Evolutionary conservation across 2,329 filamentous ascomycete species (phyloP), one percentile per base, ranked within the genome.

Genomic region (Aureobasidium uvarum): DNA sequence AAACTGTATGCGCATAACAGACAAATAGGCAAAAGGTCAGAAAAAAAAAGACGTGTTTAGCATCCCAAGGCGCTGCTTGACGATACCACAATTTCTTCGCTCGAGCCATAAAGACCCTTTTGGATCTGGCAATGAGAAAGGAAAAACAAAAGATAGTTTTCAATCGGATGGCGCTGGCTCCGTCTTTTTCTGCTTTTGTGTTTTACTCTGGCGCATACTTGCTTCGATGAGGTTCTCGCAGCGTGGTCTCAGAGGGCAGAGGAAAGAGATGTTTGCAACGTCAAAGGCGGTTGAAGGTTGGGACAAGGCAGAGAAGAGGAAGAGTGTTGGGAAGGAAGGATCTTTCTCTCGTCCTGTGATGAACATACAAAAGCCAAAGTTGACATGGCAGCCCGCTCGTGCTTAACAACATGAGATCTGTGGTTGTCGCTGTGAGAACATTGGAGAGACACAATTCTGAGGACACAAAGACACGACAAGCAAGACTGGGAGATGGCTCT

Each of bases 121-220:
- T 20, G 28, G 23, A 18, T n/a, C 16, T 38, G 45, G 43, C 31
- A 33, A 39, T 56, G 33, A 45, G 63, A 46, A 28, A n/a, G 18
- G 36, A 16, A 54, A 66, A 31, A 62, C 60, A 69, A 70, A 33
- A 51, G 72, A 74, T 76, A 76, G 74, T 76, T 76, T 76, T 76
- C 74, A 76, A 76, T 74, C 74, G 73, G 69, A 74, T 69, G 69
- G 66, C 70, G 69, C 48, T 74, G 69, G 74, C 73, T 74, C 71
- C 72, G 71, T 72, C 69, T 68, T 48, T 10, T 46, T 38, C n/a
- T 43, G 5, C 7, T 5, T 63, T 54, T 36, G n/a, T 20, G 7
- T 36, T 41, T 56, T 5, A 33, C 28, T 18, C 38, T 67, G 55
- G 11, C 13, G 11, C 16, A 23, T 62, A 14, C 14, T n/a, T 62